Conservation (phyloP, 2,329 filamentous ascomycete species). For the Trichothecium roseum region DNA sequence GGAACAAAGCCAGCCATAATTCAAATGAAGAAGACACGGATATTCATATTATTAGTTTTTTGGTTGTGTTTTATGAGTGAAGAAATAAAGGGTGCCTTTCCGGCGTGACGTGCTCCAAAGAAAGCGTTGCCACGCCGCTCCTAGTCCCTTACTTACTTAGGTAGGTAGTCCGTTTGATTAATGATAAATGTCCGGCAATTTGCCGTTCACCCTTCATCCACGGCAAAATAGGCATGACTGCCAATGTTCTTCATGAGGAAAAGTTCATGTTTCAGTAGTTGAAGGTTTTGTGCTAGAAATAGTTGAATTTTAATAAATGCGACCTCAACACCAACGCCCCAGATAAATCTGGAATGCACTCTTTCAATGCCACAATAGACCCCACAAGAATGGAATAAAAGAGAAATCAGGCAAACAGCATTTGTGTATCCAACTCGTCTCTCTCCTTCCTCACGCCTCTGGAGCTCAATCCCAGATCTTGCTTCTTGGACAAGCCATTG, state of each 20-base stretch:
- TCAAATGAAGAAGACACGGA: not conserved
- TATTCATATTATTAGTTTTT: not conserved
- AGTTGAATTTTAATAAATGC: not conserved
- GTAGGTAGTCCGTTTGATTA: too few species aligned
- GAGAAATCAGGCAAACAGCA: slow-evolving; percentile 65
- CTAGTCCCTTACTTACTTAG: too few species aligned
- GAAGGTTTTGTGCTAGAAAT: too few species aligned
- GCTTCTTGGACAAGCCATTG: slow-evolving; percentile 64
- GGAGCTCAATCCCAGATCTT: slow-evolving; percentile 63
- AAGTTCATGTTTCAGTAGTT: too few species aligned
- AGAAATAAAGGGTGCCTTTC: too few species aligned
- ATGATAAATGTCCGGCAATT: too few species aligned
- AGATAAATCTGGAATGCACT: not conserved
- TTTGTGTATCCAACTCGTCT: slow-evolving; percentile 65
- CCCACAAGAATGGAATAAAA: too few species aligned
- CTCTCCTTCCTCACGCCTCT: slow-evolving; percentile 50
- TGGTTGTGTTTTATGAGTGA: not conserved
- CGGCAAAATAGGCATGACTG: too few species aligned
- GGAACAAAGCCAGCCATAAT: slow-evolving; percentile 5
- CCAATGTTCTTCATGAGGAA: too few species aligned
- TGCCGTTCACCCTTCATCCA: too few species aligned
- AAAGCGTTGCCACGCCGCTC: too few species aligned
- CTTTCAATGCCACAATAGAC: slow-evolving; percentile 10
- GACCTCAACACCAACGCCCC: not conserved
- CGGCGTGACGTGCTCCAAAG: too few species aligned